Conservation (phyloP, 2,329 filamentous ascomycete genomes). For the Aphanoascus verrucosus region DNA sequence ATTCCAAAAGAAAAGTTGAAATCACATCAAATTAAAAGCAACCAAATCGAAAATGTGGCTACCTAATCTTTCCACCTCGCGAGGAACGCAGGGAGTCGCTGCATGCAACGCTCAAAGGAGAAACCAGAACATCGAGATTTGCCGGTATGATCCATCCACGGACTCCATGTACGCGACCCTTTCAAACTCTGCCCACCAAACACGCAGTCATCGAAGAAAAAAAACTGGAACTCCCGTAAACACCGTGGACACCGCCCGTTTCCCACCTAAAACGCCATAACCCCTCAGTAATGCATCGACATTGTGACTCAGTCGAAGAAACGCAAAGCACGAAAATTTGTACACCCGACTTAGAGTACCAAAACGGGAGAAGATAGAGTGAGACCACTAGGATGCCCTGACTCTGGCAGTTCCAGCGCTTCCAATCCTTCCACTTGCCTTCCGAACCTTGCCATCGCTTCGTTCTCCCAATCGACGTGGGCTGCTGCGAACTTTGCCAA, state of each 20-base stretch:
- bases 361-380: background rate
- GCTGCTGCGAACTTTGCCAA: constrained; percentile 55
- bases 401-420: constrained; percentile 28
- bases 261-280: constrained; percentile 2
- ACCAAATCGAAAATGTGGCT: constrained; percentile 9
- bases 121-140: background rate
- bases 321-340: background rate
- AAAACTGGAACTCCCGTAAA: background rate
- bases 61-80: constrained; percentile 1
- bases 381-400: constrained; percentile 5
- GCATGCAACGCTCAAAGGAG: background rate
- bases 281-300: constrained; percentile 5
- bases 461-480: constrained; percentile 35
- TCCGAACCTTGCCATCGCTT: constrained; percentile 34
- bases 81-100: background rate
- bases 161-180: background rate
- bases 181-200: background rate
- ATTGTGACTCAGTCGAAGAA: background rate
- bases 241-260: background rate
- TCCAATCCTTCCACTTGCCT: constrained; percentile 38
- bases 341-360: background rate
- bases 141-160: background rate
- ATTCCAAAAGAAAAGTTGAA: constrained; percentile 7
- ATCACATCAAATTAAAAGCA: constrained; percentile 7
- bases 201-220: background rate